phyloP scores from a whole-genome alignment of 805 yeast genomes.

The Ogataea degrootiae region DNA sequence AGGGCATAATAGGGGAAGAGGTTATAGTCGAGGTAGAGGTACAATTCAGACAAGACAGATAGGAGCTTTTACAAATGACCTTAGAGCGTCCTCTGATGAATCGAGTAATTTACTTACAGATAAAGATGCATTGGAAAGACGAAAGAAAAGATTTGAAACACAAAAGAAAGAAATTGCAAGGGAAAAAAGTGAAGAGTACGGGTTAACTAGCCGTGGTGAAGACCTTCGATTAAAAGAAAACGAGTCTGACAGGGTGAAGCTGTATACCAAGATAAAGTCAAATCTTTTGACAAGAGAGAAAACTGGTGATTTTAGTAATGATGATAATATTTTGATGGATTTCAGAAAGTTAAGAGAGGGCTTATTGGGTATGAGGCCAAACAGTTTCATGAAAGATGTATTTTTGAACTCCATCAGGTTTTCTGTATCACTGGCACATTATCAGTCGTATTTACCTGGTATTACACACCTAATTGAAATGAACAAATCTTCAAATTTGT shows the following conservation, averaged over 20 bases:
- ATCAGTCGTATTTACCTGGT: conserved; percentile 52
- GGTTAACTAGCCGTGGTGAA: conserved; percentile 59
- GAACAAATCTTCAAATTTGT: conserved; percentile 13
- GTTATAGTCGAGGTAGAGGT: too few relatives aligned
- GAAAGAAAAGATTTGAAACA: conserved; percentile 31
- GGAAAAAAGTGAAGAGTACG: conserved; percentile 33
- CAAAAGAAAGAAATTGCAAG: conserved; percentile 17
- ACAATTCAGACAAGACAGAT: too few relatives aligned
- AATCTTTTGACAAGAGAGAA: conserved; percentile 11
- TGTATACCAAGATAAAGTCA: conserved; percentile 34
- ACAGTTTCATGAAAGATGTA: conserved; percentile 38
- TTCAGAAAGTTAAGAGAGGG: conserved; percentile 55
- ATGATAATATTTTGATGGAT: conserved; percentile 33
- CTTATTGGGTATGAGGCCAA: conserved; percentile 33
- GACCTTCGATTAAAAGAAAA: conserved; percentile 44
- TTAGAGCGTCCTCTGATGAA: background rate
- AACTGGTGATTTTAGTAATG: background rate
- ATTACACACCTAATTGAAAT: conserved; percentile 37
- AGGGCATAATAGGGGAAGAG: too few relatives aligned
- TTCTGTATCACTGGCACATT: conserved; percentile 41
- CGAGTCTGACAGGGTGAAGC: conserved; percentile 35
- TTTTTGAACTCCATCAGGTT: conserved; percentile 44
- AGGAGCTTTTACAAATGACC: too few relatives aligned
- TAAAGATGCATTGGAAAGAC: conserved; percentile 16
- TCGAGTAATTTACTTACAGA: background rate